Conservation (phyloP, 192 early-diverging fungal genomes). For the Chytriomyces sp. region DNA sequence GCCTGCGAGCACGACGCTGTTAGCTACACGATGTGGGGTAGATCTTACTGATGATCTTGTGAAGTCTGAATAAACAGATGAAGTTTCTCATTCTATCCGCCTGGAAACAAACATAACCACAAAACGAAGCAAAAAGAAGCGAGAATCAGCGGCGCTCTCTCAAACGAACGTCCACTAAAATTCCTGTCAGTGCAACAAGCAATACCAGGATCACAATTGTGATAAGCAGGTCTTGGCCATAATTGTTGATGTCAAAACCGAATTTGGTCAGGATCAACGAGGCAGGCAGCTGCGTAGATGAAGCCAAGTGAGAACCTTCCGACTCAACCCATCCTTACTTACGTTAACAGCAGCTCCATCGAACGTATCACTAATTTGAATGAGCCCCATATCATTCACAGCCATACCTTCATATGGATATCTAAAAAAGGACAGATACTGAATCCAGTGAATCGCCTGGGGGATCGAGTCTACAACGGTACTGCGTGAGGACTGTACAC, state of each 20-base stretch:
- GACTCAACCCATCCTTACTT: background rate
- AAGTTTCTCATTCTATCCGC: no score
- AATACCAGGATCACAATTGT: constrained; percentile 37
- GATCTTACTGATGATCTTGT: constrained; percentile 54
- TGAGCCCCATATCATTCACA: constrained; percentile 56
- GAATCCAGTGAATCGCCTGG: constrained; percentile 61
- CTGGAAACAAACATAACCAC: background rate
- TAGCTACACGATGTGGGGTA: constrained; percentile 58
- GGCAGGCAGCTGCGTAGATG: constrained; percentile 20
- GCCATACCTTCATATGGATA: constrained; percentile 75
- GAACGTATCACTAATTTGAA: constrained; percentile 44
- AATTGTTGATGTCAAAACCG: constrained; percentile 45
- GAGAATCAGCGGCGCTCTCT: constrained; percentile 31
- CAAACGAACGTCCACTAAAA: constrained; percentile 33
- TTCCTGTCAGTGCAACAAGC: constrained; percentile 35
- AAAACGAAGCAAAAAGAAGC: background rate
- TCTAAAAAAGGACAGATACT: constrained; percentile 72
- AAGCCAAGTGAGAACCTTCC: background rate
- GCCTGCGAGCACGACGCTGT: constrained; percentile 52
- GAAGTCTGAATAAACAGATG: no score
- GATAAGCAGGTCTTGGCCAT: constrained; percentile 38
- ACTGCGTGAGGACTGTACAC: no score
- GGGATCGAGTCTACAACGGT: constrained; percentile 55
- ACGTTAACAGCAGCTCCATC: constrained; percentile 40
- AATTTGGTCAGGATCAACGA: constrained; percentile 46